phyloP scores from a whole-genome alignment of 176 grass and related monocot genomes.

The Zizania latifolia region DNA sequence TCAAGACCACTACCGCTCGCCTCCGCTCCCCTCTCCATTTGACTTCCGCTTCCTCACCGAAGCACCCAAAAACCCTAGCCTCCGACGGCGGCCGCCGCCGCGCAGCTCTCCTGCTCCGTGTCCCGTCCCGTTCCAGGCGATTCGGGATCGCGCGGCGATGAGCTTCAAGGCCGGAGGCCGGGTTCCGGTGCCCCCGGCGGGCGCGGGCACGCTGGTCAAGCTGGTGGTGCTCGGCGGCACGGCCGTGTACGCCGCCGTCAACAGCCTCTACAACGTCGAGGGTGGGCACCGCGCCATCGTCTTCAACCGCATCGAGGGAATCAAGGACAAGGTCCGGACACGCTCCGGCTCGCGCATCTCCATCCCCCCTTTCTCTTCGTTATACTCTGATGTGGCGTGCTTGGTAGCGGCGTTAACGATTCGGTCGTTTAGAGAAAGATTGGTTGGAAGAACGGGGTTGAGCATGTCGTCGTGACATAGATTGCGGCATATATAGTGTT shows the following conservation, averaged over 20 bases:
- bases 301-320: slow-evolving; percentile 77
- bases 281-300: slow-evolving; percentile 80
- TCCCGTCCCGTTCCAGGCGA: background rate
- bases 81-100: background rate
- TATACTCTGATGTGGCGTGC: background rate
- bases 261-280: slow-evolving; percentile 87
- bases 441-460: background rate
- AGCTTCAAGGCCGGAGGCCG: slow-evolving; percentile 51
- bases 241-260: slow-evolving; percentile 55
- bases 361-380: background rate
- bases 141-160: slow-evolving; percentile 19
- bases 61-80: slow-evolving; percentile 37
- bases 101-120: no score
- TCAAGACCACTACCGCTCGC: background rate
- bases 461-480: background rate
- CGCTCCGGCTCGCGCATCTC: background rate
- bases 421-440: background rate
- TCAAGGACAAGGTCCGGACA: slow-evolving; percentile 57
- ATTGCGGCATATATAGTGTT: background rate
- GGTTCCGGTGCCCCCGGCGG: slow-evolving; percentile 43
- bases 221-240: slow-evolving; percentile 61
- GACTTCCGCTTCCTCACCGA: background rate
- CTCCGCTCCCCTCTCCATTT: no score
- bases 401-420: background rate
- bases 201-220: slow-evolving; percentile 41